Conservation (phyloP, 2,329 filamentous ascomycete species). For the Claviceps maximensis region DNA sequence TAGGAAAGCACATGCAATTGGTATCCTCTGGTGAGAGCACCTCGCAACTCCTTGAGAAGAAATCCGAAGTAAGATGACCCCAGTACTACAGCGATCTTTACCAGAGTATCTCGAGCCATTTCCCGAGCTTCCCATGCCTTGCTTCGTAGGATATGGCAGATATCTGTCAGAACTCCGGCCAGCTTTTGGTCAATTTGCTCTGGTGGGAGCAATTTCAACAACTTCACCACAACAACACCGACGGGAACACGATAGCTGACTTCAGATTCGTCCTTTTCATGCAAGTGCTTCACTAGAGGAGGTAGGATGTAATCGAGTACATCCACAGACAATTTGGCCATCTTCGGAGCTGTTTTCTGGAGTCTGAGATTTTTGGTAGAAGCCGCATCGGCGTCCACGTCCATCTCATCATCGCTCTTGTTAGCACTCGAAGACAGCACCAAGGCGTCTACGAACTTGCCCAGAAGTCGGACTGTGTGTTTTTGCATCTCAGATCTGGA, state of each 20-base stretch:
- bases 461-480: constrained; percentile 69
- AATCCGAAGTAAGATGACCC: constrained; percentile 80
- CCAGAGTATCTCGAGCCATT: constrained; percentile 76
- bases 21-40: constrained; percentile 72
- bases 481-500: constrained; percentile 76
- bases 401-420: constrained; percentile 18
- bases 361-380: constrained; percentile 30
- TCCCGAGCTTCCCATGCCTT: constrained; percentile 81
- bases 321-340: constrained; percentile 56
- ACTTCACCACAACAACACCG: constrained; percentile 76
- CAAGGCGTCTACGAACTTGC: constrained; percentile 68
- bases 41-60: constrained; percentile 79
- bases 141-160: constrained; percentile 85
- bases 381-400: constrained; percentile 24
- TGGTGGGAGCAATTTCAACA: constrained; percentile 66
- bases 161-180: constrained; percentile 75
- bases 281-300: constrained; percentile 68
- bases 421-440: constrained; percentile 36
- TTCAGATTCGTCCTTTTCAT: constrained; percentile 87
- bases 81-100: constrained; percentile 68
- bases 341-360: constrained; percentile 50
- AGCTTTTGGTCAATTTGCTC: constrained; percentile 61
- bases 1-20: constrained; percentile 92
- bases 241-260: constrained; percentile 88
- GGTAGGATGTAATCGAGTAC: constrained; percentile 65